These are phyloP conservation scores for Tillandsia fasciculata DNA, from an alignment of 176 grass and related monocot genomes.

Conservation along the genomic window DNA sequence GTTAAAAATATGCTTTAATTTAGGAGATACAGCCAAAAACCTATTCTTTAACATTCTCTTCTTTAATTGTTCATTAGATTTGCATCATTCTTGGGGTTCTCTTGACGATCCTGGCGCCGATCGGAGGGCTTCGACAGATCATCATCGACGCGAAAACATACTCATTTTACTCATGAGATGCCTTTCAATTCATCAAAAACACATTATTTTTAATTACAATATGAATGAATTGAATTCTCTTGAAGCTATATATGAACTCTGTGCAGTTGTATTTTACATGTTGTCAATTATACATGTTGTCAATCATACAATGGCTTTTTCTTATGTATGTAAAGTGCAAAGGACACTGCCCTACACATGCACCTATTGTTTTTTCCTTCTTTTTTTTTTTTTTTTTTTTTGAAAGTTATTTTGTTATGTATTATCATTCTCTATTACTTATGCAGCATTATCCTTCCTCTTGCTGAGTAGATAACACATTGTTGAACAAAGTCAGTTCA, in stretches of 20 bases:
- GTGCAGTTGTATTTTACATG: not conserved
- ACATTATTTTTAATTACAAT: too few relatives aligned
- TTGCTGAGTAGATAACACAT: too few relatives aligned
- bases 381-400: too few relatives aligned
- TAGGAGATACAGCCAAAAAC: not conserved
- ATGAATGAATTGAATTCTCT: not conserved
- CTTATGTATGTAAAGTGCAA: not conserved
- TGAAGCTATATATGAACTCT: not conserved
- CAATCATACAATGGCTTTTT: not conserved
- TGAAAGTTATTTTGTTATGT: too few relatives aligned
- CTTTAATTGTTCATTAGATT: slow-evolving; percentile 29
- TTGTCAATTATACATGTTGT: not conserved
- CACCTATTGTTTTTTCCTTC: too few relatives aligned
- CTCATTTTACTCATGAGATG: slow-evolving; percentile 50
- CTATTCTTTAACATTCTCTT: not conserved
- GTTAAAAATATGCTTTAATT: not conserved
- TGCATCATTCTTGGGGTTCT: slow-evolving; percentile 71
- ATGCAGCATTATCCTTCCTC: too few relatives aligned
- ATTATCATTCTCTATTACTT: too few relatives aligned
- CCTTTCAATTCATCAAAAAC: not conserved
- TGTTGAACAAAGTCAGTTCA: too few relatives aligned
- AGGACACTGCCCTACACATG: too few relatives aligned
- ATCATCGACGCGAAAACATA: slow-evolving; percentile 38
- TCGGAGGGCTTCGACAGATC: slow-evolving; percentile 69
- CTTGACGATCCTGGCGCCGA: slow-evolving; percentile 62